Evolutionary conservation across 1,284 basidiomycete genomes (phyloP).

Genomic region (Meira nashicola): DNA sequence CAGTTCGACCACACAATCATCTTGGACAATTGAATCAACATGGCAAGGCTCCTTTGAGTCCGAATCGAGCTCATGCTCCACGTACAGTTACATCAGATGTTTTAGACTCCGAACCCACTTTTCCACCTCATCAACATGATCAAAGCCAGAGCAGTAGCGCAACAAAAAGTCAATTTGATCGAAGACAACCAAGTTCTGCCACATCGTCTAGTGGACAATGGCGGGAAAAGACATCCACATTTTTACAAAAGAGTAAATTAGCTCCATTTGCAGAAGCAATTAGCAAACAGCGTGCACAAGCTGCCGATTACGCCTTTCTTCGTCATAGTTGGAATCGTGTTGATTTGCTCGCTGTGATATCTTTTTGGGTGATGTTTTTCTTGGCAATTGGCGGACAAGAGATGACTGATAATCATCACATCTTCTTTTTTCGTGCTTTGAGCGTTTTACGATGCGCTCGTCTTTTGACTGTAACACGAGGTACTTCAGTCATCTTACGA

Average conservation of each 20-base stretch:
- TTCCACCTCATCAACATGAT: too few species aligned
- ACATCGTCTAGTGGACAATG: not conserved
- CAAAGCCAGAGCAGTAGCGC: too few species aligned
- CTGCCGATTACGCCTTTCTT: constrained; percentile 63
- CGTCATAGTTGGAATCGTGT: constrained; percentile 91
- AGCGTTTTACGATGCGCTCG: constrained; percentile 80
- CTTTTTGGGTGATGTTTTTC: constrained; percentile 72
- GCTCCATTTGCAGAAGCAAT: constrained; percentile 58
- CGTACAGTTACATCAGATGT: constrained; percentile 3
- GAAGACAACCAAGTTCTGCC: not conserved
- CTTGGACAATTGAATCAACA: constrained; percentile 4
- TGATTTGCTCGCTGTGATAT: constrained; percentile 75
- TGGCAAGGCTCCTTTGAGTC: not conserved
- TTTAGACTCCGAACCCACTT: not conserved
- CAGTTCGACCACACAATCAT: constrained; percentile 11
- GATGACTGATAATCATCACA: constrained; percentile 62
- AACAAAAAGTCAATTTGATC: too few species aligned
- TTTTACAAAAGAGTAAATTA: not conserved
- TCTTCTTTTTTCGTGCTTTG: constrained; percentile 83
- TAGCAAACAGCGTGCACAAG: constrained; percentile 50
- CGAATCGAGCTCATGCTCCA: constrained; percentile 1
- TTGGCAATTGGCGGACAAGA: constrained; percentile 68
- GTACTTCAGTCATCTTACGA: constrained; percentile 89
- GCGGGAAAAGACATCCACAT: not conserved
- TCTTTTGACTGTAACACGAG: constrained; percentile 79